Conservation (phyloP, 805 yeast species). For the Scheffersomyces spartinae region DNA sequence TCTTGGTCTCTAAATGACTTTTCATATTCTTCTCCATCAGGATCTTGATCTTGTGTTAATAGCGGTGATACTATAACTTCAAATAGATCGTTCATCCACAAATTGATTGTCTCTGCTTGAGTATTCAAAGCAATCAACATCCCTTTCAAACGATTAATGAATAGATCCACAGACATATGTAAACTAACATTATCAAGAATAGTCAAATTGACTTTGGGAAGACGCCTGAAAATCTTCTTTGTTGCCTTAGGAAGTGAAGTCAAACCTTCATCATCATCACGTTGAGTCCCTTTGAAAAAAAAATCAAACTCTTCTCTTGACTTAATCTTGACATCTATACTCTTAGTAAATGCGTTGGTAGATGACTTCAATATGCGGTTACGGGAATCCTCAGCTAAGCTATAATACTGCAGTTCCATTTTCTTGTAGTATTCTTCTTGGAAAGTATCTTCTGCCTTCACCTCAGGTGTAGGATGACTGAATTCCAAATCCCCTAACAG, state of each 20-base stretch:
- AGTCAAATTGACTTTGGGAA: no score
- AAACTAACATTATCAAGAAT: conserved; percentile 9
- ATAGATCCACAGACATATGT: conserved; percentile 8
- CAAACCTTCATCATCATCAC: conserved; percentile 21
- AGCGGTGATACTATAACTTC: conserved; percentile 38
- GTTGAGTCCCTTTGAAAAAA: conserved; percentile 2
- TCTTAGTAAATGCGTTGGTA: conserved; percentile 14
- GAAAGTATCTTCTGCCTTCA: conserved; percentile 1
- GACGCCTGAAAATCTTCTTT: conserved; percentile 17
- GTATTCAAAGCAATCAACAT: conserved; percentile 29
- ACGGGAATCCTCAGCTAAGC: conserved; percentile 24
- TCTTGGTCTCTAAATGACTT: conserved; percentile 69
- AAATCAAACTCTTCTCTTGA: conserved; percentile 9
- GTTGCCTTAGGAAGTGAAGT: conserved; percentile 20
- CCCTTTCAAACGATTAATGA: conserved; percentile 10
- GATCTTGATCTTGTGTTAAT: conserved; percentile 32
- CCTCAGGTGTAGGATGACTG: conserved; percentile 2
- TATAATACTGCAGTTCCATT: conserved; percentile 18
- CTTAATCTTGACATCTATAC: conserved; percentile 13
- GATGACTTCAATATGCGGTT: conserved; percentile 20
- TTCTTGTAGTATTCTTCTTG: conserved; percentile 2
- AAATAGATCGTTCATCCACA: conserved; percentile 36
- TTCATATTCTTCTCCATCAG: conserved; percentile 71
- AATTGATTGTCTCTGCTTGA: conserved; percentile 41
- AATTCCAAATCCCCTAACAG: conserved; percentile 4